Base-by-base conservation (phyloP, 2,329 filamentous ascomycete species). In the Coniosporium tulheliwenetii region DNA sequence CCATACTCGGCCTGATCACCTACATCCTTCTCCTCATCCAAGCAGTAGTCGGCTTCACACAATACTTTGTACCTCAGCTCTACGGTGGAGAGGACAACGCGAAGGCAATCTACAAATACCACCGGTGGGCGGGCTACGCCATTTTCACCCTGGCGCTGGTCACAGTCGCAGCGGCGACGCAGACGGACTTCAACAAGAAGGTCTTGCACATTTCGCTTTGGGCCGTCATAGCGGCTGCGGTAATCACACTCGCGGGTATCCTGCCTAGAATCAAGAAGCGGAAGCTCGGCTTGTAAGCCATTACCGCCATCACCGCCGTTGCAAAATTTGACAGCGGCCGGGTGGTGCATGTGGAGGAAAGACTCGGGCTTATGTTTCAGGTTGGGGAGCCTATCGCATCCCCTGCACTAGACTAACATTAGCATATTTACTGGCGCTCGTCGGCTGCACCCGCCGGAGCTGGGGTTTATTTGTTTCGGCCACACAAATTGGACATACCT, bases 21-120 rank as follows among this genome's bases (percentile, higher is more conserved):
- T 81, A 84, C 48, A 69, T 80, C 41, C 48, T 83, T 41, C 68
- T 94, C 5, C 56, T 78, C 9, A 50, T 81, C 1, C 91, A 96
- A 63, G 79, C 83, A 36, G 39, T 80, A 1, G 73, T 94, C 29
- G 89, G 91, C 12, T 74, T 93, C 46, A 81, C 84, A 30, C 84
- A 91, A 64, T 95, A 81, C 67, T 85, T 77, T 43, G 66, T 74
- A 2, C 87, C 87, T 0, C 54, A 56, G 1, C 52, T 93, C 1
- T 93, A 89, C 51, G 87, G 87, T 5, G 77, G 84, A 42, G 77
- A 80, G 46, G 78, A 84, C 19, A 77, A 77, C 2, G 89, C 86
- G 14, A 93, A 87, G 70, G 69, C 69, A 16, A 59, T 94, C 35
- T 96, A 89, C 70, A 95, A 93, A 62, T 94, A 87, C 52, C 91